Evolutionary conservation across 1,139 yeast genomes (phyloP).

Genomic region (Diutina ranongensis): DNA sequence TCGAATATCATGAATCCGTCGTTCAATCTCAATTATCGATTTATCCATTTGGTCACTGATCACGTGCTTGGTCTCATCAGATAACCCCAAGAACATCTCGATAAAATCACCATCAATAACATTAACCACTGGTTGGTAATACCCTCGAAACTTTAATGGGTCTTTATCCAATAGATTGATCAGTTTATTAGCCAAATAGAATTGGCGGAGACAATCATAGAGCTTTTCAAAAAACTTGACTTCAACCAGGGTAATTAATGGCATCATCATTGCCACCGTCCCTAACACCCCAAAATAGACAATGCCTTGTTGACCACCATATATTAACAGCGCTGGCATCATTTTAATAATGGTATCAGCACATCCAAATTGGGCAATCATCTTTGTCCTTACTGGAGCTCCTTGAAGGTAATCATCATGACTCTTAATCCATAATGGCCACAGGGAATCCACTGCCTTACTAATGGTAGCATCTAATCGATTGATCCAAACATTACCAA

Average conservation of each 20-base stretch:
- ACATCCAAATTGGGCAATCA: not conserved
- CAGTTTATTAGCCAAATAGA: slow-evolving; percentile 15
- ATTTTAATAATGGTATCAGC: not conserved
- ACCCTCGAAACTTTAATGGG: slow-evolving; percentile 58
- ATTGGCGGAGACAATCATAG: slow-evolving; percentile 36
- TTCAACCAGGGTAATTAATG: slow-evolving; percentile 55
- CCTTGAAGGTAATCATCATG: slow-evolving; percentile 47
- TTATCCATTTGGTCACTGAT: slow-evolving; percentile 47
- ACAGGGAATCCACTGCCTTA: slow-evolving; percentile 24
- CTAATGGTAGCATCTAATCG: slow-evolving; percentile 42
- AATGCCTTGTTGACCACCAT: slow-evolving; percentile 56
- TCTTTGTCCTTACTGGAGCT: slow-evolving; percentile 24
- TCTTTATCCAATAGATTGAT: slow-evolving; percentile 48
- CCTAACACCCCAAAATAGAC: slow-evolving; percentile 76
- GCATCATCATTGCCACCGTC: slow-evolving; percentile 60
- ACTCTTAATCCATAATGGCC: slow-evolving; percentile 1
- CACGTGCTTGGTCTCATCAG: slow-evolving; percentile 25
- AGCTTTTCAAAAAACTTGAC: slow-evolving; percentile 45
- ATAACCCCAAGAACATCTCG: slow-evolving; percentile 39
- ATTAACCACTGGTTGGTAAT: slow-evolving; percentile 64
- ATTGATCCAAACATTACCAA: slow-evolving; percentile 67
- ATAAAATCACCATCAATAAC: slow-evolving; percentile 84
- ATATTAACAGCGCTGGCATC: slow-evolving; percentile 37
- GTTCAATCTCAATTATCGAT: slow-evolving; percentile 47
- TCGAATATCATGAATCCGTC: slow-evolving; percentile 48